Base-by-base conservation (phyloP, 805 yeast genomes). In the Yarrowia bubula region DNA sequence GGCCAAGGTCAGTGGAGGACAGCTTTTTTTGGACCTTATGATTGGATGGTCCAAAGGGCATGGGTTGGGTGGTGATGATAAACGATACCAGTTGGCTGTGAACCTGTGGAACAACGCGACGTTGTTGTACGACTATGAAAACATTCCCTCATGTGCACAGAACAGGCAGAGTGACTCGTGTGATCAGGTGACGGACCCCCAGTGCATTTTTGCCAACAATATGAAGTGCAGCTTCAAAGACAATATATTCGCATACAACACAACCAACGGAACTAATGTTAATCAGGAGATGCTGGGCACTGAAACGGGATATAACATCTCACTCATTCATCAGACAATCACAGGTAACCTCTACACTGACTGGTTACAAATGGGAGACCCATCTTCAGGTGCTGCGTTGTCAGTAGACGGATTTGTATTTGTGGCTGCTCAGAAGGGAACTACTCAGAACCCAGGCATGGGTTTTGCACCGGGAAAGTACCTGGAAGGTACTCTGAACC, bases 71-170 rank as follows among this genome's bases (percentile, higher is more conserved):
- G 61, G 61, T 10, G 47, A 41, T 7, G 38, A 32, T 38, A 55
- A n/a, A 15, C 37, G 61, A 17, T 55, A 55, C 61, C 5, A 55
- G 17, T 3, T 55, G 47, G n/a, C 61, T 8, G 61, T 55, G 13
- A 55, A 55, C 46, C 31, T 55, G 31, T 55, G 61, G 61, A 55
- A 55, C 61, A 55, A 55, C 22, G 61, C 13, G 15, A 28, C 61
- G 31, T 15, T 55, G 1, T 8, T 55, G 17, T 41, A 31, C 37
- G 61, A 55, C 47, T 55, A 55, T 31, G 61, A 55, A 4, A 31
- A 55, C 37, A 39, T 55, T 8, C 61, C 61, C 4, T 2, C 37
- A 11, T 55, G 61, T 14, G 11, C 38, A 8, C 17, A 41, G 7
- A 8, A 8, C 32, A n/a, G 8, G 2, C 13, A n/a, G n/a, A 14